These are phyloP conservation scores for Rhodotorula sp. DNA, from an alignment of 1,284 basidiomycete species.

Conservation along the genomic window DNA sequence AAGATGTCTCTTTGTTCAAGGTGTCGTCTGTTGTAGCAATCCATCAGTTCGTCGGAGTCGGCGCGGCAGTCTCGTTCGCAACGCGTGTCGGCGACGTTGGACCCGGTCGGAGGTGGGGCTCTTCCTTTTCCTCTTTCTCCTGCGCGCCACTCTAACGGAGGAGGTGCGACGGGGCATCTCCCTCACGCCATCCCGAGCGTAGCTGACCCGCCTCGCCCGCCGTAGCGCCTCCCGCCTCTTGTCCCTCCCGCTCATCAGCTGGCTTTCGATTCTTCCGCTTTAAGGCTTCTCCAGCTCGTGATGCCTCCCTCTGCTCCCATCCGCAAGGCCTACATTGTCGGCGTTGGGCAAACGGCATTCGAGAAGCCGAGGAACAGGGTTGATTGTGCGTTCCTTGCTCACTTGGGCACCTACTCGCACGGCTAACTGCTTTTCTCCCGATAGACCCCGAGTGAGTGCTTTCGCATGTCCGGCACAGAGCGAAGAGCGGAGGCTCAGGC, in stretches of 20 bases:
- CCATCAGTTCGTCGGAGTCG: too few species aligned
- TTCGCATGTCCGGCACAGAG: conserved; percentile 44
- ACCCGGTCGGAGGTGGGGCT: too few species aligned
- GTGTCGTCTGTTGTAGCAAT: too few species aligned
- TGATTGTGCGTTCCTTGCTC: conserved; percentile 46
- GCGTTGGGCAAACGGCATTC: conserved; percentile 77
- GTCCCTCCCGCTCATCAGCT: background rate
- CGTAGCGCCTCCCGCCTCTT: background rate
- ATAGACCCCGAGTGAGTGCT: background rate
- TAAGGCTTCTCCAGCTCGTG: background rate
- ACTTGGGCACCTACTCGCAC: fast-evolving
- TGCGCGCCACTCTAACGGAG: too few species aligned
- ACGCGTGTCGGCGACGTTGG: too few species aligned
- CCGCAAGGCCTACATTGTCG: conserved; percentile 57
- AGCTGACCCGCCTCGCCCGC: background rate
- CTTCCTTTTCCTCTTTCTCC: background rate
- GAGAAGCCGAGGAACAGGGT: conserved; percentile 67
- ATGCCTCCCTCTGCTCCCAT: background rate
- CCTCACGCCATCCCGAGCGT: fast-evolving
- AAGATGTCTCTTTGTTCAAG: too few species aligned
- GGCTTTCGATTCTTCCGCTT: background rate
- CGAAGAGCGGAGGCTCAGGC: too few species aligned
- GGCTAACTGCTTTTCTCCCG: background rate
- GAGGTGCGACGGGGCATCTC: background rate
- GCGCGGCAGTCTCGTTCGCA: too few species aligned